phyloP scores from a whole-genome alignment of 2,329 filamentous ascomycete genomes.

The Proliferodiscus dingleyae region DNA sequence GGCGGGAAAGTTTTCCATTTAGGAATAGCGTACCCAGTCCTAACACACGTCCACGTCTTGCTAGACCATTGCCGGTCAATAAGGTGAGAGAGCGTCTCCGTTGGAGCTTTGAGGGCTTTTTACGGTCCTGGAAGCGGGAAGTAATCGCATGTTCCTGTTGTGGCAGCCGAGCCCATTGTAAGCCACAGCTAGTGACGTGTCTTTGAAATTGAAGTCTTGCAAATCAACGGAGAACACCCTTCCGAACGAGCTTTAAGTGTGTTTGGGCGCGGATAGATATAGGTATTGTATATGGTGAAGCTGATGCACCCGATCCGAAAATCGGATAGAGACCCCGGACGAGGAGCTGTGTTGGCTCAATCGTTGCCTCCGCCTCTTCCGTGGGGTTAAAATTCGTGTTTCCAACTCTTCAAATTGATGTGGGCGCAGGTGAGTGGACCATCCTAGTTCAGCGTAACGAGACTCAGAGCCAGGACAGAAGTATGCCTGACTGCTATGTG shows the following conservation, averaged over 20 bases:
- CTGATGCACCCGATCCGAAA: neutral
- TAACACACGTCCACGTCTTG: too few relatives aligned
- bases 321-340: neutral
- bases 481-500: neutral
- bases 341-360: neutral
- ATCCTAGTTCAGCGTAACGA: neutral
- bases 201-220: neutral
- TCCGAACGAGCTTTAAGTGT: neutral
- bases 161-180: neutral
- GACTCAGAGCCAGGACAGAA: neutral
- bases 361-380: neutral
- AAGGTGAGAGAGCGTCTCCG: neutral
- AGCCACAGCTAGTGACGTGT: neutral
- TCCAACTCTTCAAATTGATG: too few relatives aligned
- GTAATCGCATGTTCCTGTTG: neutral
- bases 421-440: neutral
- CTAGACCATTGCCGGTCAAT: neutral
- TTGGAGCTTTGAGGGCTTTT: neutral
- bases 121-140: neutral
- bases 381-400: neutral
- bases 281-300: neutral
- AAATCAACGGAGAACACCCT: neutral
- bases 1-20: neutral
- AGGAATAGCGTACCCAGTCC: neutral
- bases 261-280: neutral